phyloP scores from a whole-genome alignment of 2,329 filamentous ascomycete genomes.

The Aspergillus felis region DNA sequence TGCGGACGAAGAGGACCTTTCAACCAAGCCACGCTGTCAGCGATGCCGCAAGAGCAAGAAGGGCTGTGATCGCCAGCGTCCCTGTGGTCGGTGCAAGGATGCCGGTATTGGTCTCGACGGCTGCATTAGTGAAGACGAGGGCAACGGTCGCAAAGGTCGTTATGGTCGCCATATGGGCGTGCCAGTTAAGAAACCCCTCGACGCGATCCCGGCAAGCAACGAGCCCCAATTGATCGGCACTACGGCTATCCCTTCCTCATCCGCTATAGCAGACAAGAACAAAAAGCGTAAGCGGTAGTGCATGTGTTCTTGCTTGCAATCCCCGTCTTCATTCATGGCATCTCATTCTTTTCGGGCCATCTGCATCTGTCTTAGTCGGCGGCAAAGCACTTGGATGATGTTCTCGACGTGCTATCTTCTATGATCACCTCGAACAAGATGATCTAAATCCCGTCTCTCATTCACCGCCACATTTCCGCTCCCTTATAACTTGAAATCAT shows the following conservation, averaged over 20 bases:
- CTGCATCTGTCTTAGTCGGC: not conserved
- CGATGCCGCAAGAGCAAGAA: conserved; percentile 99
- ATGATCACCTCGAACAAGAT: not conserved
- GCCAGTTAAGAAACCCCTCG: conserved; percentile 55
- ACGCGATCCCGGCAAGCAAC: conserved; percentile 50
- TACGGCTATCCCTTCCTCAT: conserved; percentile 26
- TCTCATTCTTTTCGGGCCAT: not conserved
- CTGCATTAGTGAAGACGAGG: conserved; percentile 96
- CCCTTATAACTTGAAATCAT: conserved; percentile 3
- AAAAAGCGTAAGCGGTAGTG: conserved; percentile 65
- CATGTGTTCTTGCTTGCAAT: not conserved
- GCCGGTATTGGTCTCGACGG: conserved; percentile 89
- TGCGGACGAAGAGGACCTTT: conserved; percentile 81
- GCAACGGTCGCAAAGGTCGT: conserved; percentile 91
- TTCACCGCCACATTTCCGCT: conserved; percentile 4
- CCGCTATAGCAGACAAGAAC: conserved; percentile 52
- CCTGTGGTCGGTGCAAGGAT: conserved; percentile 92
- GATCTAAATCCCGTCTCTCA: conserved; percentile 2
- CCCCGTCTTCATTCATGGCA: not conserved
- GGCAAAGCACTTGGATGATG: not conserved
- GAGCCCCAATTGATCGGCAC: conserved; percentile 42
- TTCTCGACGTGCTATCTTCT: not conserved
- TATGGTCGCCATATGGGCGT: conserved; percentile 72
- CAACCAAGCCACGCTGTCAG: conserved; percentile 94
- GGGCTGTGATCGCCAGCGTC: conserved; percentile 92